These are phyloP conservation scores for Cyberlindnera saturnus DNA, from an alignment of 805 yeast species.

Conservation along the genomic window DNA sequence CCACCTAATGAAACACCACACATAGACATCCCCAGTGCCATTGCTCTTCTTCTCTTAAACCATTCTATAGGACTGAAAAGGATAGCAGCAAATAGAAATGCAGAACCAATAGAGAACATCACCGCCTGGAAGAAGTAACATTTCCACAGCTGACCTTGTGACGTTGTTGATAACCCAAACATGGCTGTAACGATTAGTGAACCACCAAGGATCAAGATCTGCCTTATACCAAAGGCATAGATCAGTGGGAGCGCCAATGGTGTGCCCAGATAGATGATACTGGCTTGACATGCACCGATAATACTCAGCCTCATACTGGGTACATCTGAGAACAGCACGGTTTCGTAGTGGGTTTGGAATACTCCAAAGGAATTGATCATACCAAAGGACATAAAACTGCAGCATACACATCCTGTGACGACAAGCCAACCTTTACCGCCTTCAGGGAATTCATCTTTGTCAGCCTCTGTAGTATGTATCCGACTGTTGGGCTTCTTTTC, in stretches of 20 bases:
- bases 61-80: conserved; percentile 61
- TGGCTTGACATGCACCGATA: conserved; percentile 22
- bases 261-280: conserved; percentile 12
- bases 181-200: conserved; percentile 8
- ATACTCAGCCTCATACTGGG: conserved; percentile 16
- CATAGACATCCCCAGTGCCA: conserved; percentile 41
- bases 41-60: conserved; percentile 57
- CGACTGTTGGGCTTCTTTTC: not conserved
- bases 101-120: conserved; percentile 23
- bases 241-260: conserved; percentile 16
- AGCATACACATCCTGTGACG: conserved; percentile 15
- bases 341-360: conserved; percentile 21
- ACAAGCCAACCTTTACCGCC: conserved; percentile 22
- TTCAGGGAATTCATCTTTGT: conserved; percentile 13
- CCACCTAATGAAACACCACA: conserved; percentile 53
- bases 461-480: conserved; percentile 6
- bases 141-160: conserved; percentile 18
- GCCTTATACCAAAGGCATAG: conserved; percentile 17
- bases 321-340: conserved; percentile 11
- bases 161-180: conserved; percentile 17
- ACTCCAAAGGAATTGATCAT: conserved; percentile 21
- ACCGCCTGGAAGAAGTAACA: conserved; percentile 22
- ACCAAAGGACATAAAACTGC: conserved; percentile 15
- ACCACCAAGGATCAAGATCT: conserved; percentile 9
- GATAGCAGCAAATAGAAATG: conserved; percentile 51